Base-by-base conservation (phyloP, 2,329 filamentous ascomycete genomes). In the Pezicula neosporulosa region DNA sequence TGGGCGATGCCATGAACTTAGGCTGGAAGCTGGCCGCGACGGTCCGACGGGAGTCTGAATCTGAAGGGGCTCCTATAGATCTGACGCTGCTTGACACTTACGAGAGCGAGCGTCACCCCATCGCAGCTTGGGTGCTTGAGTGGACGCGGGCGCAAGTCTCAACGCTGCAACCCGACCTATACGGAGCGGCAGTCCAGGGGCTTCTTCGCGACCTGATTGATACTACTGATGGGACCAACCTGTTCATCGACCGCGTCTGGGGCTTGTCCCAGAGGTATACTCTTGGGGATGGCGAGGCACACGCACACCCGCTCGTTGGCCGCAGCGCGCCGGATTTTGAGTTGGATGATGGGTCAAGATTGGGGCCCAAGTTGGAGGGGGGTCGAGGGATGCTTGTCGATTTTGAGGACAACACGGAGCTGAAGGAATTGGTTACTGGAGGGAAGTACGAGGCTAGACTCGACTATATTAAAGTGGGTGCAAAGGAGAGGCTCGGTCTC, bases 1-100 rank as follows among this genome's bases (percentile, higher is more conserved):
- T 73, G 51, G 52, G 62, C 2, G 72, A 74, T 49, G 72, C 65
- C 1, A 61, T 69, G 42, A 71, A 72, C 43, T 60, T 74, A 3
- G 66, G 67, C 1, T 74, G 71, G 71, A 72, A 72, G 54, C 53
- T 73, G 1, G 66, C 68, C 0, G 60, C 63, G 3, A 68, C 70
- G 0, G 18, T 70, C 0, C 53, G 44, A 1, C 62, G 65, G 35
- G 33, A 41, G 33, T 48, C 46, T 24, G 13, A 13, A 21, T 48
- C 46, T 48, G 21, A 41, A 0, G 33, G 49, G 2, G 60, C 63
- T 0, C 50, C 30, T 0, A 43, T 53, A 7, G 37, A 41, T 35
- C 37, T 41, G 12, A 53, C 47, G 0, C 51, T 73, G 2, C 56
- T 72, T 27, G 60, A 66, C 2, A 70, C 70, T 0, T 73, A 73